A percentile compares a stretch with the other conserved stretches of the same genome.
phyloP scores from a whole-genome alignment of 495 filamentous ascomycete species.

The Aspergillus bertholletiae region DNA sequence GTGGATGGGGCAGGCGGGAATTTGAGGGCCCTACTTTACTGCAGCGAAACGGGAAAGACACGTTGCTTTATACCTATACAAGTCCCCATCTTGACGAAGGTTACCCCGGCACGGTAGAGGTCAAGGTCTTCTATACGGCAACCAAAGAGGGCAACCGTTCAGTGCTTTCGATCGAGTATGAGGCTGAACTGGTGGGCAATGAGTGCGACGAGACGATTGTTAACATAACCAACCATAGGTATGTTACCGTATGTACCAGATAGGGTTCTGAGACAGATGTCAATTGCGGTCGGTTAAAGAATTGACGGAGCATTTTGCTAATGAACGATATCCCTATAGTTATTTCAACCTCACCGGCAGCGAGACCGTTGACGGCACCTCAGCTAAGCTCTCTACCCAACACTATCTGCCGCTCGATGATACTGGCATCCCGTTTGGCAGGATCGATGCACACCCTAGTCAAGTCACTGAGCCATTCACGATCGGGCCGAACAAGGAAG shows the following conservation, averaged over 20 bases:
- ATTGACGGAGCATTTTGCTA: neutral
- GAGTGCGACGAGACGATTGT: slow-evolving; percentile 82
- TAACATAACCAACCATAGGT: slow-evolving; percentile 95
- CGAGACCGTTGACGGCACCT: slow-evolving; percentile 70
- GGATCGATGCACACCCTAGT: slow-evolving; percentile 48
- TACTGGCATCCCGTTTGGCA: slow-evolving; percentile 59
- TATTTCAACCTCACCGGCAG: slow-evolving; percentile 83
- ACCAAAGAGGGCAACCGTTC: slow-evolving; percentile 64
- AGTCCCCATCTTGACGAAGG: slow-evolving; percentile 78
- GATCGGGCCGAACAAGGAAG: slow-evolving; percentile 61
- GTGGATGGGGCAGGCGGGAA: slow-evolving; percentile 80
- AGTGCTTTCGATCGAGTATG: slow-evolving; percentile 80
- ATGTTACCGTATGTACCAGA: too few species aligned
- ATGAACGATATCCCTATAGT: slow-evolving; percentile 38
- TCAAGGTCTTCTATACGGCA: slow-evolving; percentile 72
- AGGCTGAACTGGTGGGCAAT: slow-evolving; percentile 73
- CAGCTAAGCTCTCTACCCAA: slow-evolving; percentile 65
- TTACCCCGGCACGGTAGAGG: slow-evolving; percentile 80
- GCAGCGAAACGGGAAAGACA: slow-evolving; percentile 65
- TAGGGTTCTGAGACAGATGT: neutral
- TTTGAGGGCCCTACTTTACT: slow-evolving; percentile 74
- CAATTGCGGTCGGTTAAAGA: neutral
- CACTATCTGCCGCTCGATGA: slow-evolving; percentile 71
- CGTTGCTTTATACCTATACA: slow-evolving; percentile 68
- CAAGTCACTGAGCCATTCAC: slow-evolving; percentile 59